Base-by-base conservation (phyloP, 345 rosid species). In the Sisymbrium irio region DNA sequence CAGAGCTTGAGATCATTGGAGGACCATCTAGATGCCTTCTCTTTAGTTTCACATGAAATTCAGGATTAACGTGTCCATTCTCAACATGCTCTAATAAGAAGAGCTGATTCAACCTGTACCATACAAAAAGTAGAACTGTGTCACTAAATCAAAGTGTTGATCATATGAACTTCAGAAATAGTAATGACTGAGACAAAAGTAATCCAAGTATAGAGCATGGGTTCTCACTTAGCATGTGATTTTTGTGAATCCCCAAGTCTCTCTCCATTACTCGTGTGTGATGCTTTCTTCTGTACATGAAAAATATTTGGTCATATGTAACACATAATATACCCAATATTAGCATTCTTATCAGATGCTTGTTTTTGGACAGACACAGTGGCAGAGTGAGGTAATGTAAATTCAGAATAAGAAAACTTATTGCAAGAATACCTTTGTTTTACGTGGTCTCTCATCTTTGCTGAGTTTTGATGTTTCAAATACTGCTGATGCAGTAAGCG, bases 151-250 rank as follows among this genome's bases (percentile, higher is more conserved):
- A 62, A 41, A 59, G 11, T 12, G 17, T 7, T 5, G 36, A 51
- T 62, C 79, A 46, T 56, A 39, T 15, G 35, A 17, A 15, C 70
- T 40, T 62, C 4, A 55, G 13, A 55, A 14, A n/a, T 32, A 56
- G 22, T 32, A 15, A 15, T 56, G 65, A 60, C 51, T 50, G 44
- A 27, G 58, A 54, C 35, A 28, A 19, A 73, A 22, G 9, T 51
- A 65, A 69, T n/a, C 25, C 3, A 22, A 47, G 55, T 10, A 33
- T 35, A 71, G 50, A 80, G 71, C 54, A 25, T 35, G 58, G 63
- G 56, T 73, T 46, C 90, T 87, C 73, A 94, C 98, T 86, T 94
- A 67, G 96, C 67, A 85, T 91, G 93, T 71, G 98, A 85, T 49
- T 85, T 51, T 14, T 73, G 79, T 74, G 63, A 70, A 74, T 70